Evolutionary conservation across 306 rosid species (phyloP), one percentile per base, ranked within the genome.

Genomic region (Delonix regia): DNA sequence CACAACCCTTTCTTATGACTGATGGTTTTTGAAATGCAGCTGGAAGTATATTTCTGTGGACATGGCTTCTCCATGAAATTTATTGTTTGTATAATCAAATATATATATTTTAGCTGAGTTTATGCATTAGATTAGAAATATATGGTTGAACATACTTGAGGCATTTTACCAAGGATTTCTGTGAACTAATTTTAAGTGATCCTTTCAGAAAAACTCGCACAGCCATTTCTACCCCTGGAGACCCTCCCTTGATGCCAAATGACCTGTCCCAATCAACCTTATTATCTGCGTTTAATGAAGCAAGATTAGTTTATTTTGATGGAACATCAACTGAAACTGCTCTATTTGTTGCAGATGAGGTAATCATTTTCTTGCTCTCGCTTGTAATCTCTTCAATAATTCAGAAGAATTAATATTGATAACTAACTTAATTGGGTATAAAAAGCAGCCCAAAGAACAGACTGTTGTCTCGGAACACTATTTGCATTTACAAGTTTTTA

Each of bases 321-420:
- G 93, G 89, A 49, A 83, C 90, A 63, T 74, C 85, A 70, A 85
- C 77, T 4, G 91, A 95, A 85, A 86, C 90, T 79, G 94, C 97
- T 81, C 83, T 91, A 71, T 61, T 93, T 78, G 87, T 93, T 73
- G 98, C 96, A 11, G 86, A 83, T 78, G 98, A 93, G 98, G 99
- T 95, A 85, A 75, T 55, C 53, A n/a, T 25, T 28, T 49, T 65
- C 25, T 60, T 80, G 21, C 62, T 83, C 80, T 76, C 38, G 49
- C 73, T 83, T 75, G 1, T 36, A 60, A 41, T 69, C 59, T 39
- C 70, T 78, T 30, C 27, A 44, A 14, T 25, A 0, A 59, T 28
- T 44, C 59, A 6, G 21, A 21, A 36, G 24, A 11, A 53, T 66
- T 60, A 71, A 69, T 45, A 9, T 9, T 12, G 4, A 8, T 34